Evolutionary conservation across 2,329 filamentous ascomycete species (phyloP).

Genomic region (Nemania diffusa): DNA sequence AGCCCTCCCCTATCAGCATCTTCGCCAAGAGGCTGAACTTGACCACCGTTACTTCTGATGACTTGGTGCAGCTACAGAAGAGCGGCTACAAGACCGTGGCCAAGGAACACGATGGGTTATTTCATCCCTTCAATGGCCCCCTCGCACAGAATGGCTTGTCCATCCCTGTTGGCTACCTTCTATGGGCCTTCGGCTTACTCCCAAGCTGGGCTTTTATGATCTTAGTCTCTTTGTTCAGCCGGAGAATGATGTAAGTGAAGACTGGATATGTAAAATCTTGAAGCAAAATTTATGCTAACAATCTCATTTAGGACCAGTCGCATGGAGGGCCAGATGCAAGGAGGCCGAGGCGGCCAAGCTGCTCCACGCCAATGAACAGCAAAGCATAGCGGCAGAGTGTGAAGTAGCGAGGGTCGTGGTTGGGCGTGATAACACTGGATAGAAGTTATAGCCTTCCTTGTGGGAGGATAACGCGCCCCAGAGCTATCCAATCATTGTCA

Average conservation of each 20-base stretch:
- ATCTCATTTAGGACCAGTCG: constrained; percentile 37
- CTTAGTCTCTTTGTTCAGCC: constrained; percentile 75
- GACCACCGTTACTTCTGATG: constrained; percentile 72
- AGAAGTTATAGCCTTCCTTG: not conserved
- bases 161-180: constrained; percentile 72
- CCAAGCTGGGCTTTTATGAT: constrained; percentile 85
- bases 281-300: constrained; percentile 33
- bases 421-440: not conserved
- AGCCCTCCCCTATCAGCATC: constrained; percentile 71
- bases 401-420: not conserved
- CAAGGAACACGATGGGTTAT: constrained; percentile 67
- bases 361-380: constrained; percentile 41
- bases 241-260: constrained; percentile 77
- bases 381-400: constrained; percentile 5
- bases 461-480: not conserved
- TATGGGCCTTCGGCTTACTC: constrained; percentile 74
- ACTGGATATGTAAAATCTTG: not conserved
- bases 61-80: constrained; percentile 70
- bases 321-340: constrained; percentile 43
- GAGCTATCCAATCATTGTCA: not conserved
- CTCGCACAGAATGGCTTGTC: constrained; percentile 70
- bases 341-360: constrained; percentile 44
- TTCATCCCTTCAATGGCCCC: constrained; percentile 79
- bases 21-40: constrained; percentile 75
- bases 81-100: constrained; percentile 57